Evolutionary conservation across 208 protist genomes (phyloP).

Genomic region (Trypanosoma scelopori): DNA sequence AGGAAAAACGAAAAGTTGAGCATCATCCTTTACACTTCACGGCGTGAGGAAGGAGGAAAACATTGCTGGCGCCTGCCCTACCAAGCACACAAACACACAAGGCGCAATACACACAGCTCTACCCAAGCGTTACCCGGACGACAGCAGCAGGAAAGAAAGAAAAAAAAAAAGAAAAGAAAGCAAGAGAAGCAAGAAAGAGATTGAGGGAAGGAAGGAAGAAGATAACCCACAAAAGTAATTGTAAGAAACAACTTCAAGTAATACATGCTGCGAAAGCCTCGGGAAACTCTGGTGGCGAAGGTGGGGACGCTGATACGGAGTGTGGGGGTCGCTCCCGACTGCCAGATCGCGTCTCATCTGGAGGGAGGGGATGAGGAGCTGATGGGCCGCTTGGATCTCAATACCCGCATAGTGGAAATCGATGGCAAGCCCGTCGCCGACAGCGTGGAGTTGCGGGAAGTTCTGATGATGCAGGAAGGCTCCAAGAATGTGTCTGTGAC

Average conservation of each 20-base stretch:
- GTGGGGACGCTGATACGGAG: constrained; percentile 50
- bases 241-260: neutral
- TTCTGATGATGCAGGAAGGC: constrained; percentile 30
- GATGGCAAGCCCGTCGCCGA: constrained; percentile 46
- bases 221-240: constrained; percentile 15
- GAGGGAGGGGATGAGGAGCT: no score
- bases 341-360: constrained; percentile 48
- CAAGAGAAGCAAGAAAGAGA: neutral
- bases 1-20: no score
- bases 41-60: no score
- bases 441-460: constrained; percentile 55
- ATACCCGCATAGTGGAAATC: constrained; percentile 45
- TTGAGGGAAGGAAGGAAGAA: neutral
- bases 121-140: no score
- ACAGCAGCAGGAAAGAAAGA: neutral
- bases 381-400: constrained; percentile 17
- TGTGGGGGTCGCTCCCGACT: constrained; percentile 60
- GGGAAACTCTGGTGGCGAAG: constrained; percentile 32
- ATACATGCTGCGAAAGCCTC: constrained; percentile 1
- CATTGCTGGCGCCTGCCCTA: no score
- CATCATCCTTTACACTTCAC: no score
- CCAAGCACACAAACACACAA: neutral
- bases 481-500: constrained; percentile 25
- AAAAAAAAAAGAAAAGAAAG: neutral
- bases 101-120: neutral